Evolutionary conservation across 495 filamentous ascomycete genomes (phyloP).

Genomic region (Lichina pygmaea): DNA sequence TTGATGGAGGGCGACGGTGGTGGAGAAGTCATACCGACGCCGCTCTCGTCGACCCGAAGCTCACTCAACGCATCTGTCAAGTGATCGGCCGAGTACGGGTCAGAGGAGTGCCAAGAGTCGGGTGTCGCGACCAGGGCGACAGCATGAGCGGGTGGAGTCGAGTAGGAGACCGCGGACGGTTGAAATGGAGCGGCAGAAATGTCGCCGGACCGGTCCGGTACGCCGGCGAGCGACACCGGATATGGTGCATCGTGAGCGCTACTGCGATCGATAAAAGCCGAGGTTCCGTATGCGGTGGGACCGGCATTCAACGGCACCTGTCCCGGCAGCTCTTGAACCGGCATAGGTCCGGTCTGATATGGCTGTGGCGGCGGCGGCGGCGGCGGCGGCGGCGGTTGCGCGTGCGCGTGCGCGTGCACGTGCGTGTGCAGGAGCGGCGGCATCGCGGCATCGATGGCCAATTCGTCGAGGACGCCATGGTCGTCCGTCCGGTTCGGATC

Average conservation of each 20-base stretch:
- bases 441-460: background rate
- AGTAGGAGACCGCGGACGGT: conserved; percentile 17
- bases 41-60: conserved; percentile 64
- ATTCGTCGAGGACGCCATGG: background rate
- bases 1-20: background rate
- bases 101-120: conserved; percentile 22
- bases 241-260: background rate
- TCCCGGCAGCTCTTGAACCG: too few species aligned
- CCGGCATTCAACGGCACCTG: background rate
- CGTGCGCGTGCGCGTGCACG: too few species aligned
- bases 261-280: background rate
- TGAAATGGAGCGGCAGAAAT: conserved; percentile 19
- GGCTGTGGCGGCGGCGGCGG: too few species aligned
- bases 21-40: conserved; percentile 38
- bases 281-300: background rate
- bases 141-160: conserved; percentile 25
- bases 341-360: too few species aligned
- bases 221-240: background rate
- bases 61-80: conserved; percentile 63
- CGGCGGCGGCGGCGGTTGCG: too few species aligned
- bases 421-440: too few species aligned
- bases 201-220: background rate
- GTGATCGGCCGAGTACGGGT: conserved; percentile 40
- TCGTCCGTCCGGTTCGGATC: background rate
- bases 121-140: conserved; percentile 16